A percentile compares a stretch with the other conserved stretches of the same genome.
phyloP scores from a whole-genome alignment of 176 grass and related monocot genomes.

The Secale cereale region DNA sequence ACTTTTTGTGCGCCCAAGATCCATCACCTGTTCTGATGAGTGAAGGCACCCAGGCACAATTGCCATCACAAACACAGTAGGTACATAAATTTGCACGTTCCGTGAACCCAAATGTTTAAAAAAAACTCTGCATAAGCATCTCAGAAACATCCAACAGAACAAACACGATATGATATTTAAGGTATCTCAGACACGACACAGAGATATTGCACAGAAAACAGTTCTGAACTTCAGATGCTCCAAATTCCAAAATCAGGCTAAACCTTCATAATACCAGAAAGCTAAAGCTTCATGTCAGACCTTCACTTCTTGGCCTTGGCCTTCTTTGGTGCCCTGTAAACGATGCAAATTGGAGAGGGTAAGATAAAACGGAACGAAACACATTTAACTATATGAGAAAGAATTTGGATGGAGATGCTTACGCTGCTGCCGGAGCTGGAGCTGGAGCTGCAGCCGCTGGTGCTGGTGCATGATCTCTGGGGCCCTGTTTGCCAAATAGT shows the following conservation, averaged over 20 bases:
- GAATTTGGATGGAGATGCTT: not conserved
- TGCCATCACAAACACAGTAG: too few species aligned
- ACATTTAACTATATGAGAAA: not conserved
- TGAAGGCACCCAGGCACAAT: too few species aligned
- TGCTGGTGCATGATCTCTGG: not conserved
- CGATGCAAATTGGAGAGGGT: not conserved
- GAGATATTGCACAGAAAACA: slow-evolving; percentile 26
- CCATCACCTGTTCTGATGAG: too few species aligned
- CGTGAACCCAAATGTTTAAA: not conserved
- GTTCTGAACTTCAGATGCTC: not conserved
- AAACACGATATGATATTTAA: slow-evolving; percentile 12
- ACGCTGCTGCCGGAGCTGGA: not conserved
- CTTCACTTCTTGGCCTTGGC: slow-evolving; percentile 46
- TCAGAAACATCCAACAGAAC: slow-evolving; percentile 14
- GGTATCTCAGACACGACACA: not conserved
- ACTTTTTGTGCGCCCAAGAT: too few species aligned
- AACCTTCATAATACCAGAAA: slow-evolving; percentile 7
- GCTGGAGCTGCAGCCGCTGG: not conserved
- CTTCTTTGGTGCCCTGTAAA: slow-evolving; percentile 46
- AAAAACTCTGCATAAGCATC: slow-evolving; percentile 16
- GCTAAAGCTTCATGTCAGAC: slow-evolving; percentile 27
- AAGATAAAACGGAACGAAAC: not conserved
- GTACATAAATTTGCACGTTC: not conserved
- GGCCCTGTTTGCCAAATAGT: not conserved
- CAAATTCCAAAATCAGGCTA: slow-evolving; percentile 37